Evolutionary conservation across 225 moss, liverwort and hornwort genomes (phyloP).

Genomic region (Polytrichum formosum): DNA sequence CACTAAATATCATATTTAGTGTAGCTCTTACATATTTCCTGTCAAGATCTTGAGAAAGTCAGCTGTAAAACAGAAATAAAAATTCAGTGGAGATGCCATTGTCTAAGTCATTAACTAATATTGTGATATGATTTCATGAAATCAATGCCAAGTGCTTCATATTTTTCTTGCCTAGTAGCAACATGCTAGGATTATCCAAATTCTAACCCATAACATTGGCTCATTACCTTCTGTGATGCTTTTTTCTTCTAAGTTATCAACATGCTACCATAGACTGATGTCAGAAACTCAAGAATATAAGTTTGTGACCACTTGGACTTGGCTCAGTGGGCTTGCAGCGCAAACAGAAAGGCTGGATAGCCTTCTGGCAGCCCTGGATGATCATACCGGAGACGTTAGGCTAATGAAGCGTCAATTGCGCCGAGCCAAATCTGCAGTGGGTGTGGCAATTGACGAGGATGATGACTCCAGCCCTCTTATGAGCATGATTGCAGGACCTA

Average conservation of each 20-base stretch:
- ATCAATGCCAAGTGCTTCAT: too few relatives aligned
- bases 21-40: too few relatives aligned
- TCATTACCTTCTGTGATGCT: too few relatives aligned
- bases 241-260: too few relatives aligned
- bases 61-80: too few relatives aligned
- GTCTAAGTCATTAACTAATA: background rate
- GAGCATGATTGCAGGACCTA: conserved; percentile 23
- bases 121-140: too few relatives aligned
- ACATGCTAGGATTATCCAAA: too few relatives aligned
- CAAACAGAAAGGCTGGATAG: conserved; percentile 94
- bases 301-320: conserved; percentile 5
- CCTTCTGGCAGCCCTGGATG: conserved; percentile 66
- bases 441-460: conserved; percentile 20
- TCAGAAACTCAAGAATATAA: background rate
- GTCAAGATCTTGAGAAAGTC: background rate
- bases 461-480: conserved; percentile 32
- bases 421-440: conserved; percentile 21
- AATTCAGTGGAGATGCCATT: background rate
- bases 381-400: conserved; percentile 75
- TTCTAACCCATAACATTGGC: too few relatives aligned
- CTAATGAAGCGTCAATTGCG: conserved; percentile 42
- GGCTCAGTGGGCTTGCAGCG: conserved; percentile 84
- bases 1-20: too few relatives aligned
- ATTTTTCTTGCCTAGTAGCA: too few relatives aligned
- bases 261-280: too few relatives aligned